Evolutionary conservation across 2,329 filamentous ascomycete species (phyloP).

Genomic region (Daldinia sp.): DNA sequence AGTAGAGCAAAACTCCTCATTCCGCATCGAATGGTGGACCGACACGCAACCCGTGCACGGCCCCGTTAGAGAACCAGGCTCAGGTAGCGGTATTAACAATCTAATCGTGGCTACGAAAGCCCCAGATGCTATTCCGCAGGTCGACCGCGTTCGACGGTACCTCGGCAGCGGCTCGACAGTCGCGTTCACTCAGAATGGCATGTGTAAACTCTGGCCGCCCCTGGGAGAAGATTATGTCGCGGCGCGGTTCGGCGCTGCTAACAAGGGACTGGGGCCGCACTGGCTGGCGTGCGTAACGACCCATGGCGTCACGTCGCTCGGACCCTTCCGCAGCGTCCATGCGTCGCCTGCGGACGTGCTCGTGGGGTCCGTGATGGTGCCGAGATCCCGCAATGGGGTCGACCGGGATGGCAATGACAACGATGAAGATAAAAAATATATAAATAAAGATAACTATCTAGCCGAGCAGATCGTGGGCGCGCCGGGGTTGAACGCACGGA

Average conservation of each 20-base stretch:
- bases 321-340: slow-evolving; percentile 61
- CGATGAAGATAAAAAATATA: not conserved
- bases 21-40: slow-evolving; percentile 65
- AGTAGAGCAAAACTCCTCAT: slow-evolving; percentile 47
- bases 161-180: slow-evolving; percentile 73
- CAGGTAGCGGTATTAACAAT: slow-evolving; percentile 64
- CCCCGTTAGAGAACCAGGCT: slow-evolving; percentile 52
- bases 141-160: slow-evolving; percentile 66
- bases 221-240: slow-evolving; percentile 54
- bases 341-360: slow-evolving; percentile 58
- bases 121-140: slow-evolving; percentile 68
- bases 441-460: slow-evolving; percentile 48
- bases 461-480: slow-evolving; percentile 53
- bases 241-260: slow-evolving; percentile 50
- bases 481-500: slow-evolving; percentile 53
- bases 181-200: slow-evolving; percentile 87
- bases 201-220: slow-evolving; percentile 72
- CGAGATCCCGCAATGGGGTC: not conserved
- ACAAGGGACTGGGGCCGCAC: slow-evolving; percentile 58
- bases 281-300: slow-evolving; percentile 75
- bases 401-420: not conserved
- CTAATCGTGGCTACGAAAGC: slow-evolving; percentile 84
- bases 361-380: slow-evolving; percentile 54
- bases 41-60: slow-evolving; percentile 51
- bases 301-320: slow-evolving; percentile 62